phyloP scores from a whole-genome alignment of 495 filamentous ascomycete species.

The Neurospora tetraspora region DNA sequence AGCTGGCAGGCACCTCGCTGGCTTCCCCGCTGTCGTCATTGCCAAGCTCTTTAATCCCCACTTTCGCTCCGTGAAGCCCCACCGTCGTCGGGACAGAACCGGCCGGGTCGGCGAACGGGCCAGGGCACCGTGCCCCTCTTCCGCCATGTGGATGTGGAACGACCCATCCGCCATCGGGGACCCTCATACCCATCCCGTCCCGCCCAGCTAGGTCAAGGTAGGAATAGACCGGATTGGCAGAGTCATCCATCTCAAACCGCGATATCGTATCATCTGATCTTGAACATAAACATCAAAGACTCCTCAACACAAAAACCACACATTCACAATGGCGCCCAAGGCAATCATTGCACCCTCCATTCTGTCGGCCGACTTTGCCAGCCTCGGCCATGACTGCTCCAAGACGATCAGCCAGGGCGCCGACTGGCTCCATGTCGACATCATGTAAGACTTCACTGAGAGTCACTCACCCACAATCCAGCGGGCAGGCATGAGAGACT shows the following conservation, averaged over 20 bases:
- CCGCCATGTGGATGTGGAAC: neutral
- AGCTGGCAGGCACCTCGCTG: neutral
- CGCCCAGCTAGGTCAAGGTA: neutral
- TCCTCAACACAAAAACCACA: neutral
- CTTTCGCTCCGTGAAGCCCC: neutral
- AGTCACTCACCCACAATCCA: too few species aligned
- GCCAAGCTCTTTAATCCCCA: neutral
- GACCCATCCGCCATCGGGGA: neutral
- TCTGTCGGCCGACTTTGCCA: constrained; percentile 88
- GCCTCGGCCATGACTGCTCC: constrained; percentile 74
- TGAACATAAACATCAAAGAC: neutral
- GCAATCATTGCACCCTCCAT: constrained; percentile 97
- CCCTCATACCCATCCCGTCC: neutral
- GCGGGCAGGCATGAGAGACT: too few species aligned
- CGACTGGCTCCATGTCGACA: constrained; percentile 85
- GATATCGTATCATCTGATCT: neutral
- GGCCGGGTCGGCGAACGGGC: neutral
- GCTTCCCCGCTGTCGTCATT: neutral
- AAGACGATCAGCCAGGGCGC: constrained; percentile 72
- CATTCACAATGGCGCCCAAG: constrained; percentile 59
- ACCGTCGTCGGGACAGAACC: neutral
- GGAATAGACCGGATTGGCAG: neutral
- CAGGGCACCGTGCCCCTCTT: neutral
- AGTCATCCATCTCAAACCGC: neutral
- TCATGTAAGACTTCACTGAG: constrained; percentile 47